Percentiles rank a stretch among this genome's conserved stretches.
Evolutionary conservation across 768 basidiomycete genomes (phyloP).

Genomic region (Suillus clintonianus): DNA sequence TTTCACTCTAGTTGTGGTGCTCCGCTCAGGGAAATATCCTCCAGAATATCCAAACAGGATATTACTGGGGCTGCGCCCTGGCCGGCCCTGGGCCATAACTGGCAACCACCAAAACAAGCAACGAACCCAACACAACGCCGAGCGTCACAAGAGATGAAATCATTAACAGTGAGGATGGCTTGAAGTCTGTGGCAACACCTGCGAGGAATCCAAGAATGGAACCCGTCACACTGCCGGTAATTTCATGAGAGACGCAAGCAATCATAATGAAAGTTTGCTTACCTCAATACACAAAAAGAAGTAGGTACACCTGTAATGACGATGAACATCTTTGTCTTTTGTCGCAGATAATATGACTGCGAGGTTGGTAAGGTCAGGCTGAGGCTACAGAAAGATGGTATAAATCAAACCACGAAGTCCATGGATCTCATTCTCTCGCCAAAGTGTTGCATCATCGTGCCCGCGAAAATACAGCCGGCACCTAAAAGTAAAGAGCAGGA

Average conservation of each 20-base stretch:
- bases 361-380: too few species aligned
- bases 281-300: too few species aligned
- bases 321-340: too few species aligned
- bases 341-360: too few species aligned
- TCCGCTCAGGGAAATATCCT: not conserved
- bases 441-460: constrained; percentile 1
- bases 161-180: not conserved
- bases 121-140: not conserved
- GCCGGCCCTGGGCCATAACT: not conserved
- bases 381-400: too few species aligned
- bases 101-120: not conserved
- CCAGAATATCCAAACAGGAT: not conserved
- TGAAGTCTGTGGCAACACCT: not conserved
- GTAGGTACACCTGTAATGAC: too few species aligned
- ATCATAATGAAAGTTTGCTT: not conserved
- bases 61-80: not conserved
- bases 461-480: not conserved
- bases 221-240: not conserved
- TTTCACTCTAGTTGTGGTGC: not conserved
- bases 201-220: not conserved
- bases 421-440: not conserved
- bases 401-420: not conserved
- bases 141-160: not conserved
- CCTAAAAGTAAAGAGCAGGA: not conserved
- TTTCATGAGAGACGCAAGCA: not conserved